Conservation (phyloP, 2,329 filamentous ascomycete genomes). For the Colletotrichum cuscutae region DNA sequence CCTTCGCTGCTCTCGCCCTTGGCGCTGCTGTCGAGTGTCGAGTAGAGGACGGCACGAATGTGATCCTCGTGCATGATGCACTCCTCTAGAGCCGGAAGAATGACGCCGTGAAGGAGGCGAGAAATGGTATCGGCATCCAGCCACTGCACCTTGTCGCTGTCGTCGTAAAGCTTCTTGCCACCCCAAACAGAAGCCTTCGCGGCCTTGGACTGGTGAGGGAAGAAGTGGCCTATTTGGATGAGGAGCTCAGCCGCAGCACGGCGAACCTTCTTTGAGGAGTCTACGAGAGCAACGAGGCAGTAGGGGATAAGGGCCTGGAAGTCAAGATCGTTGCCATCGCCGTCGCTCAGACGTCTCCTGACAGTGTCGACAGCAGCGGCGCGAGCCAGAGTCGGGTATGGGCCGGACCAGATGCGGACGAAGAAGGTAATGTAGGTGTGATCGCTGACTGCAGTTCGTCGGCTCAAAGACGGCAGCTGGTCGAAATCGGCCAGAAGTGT, state of each 20-base stretch:
- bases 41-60: conserved; percentile 71
- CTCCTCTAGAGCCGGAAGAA: conserved; percentile 86
- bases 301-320: conserved; percentile 88
- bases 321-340: conserved; percentile 65
- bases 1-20: conserved; percentile 54
- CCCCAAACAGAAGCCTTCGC: conserved; percentile 67
- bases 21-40: conserved; percentile 64
- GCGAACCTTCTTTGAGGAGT: conserved; percentile 80
- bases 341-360: conserved; percentile 64
- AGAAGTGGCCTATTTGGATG: conserved; percentile 62
- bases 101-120: conserved; percentile 71
- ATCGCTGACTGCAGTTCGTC: conserved; percentile 64
- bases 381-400: conserved; percentile 75
- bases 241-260: conserved; percentile 78
- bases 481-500: conserved; percentile 62
- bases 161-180: conserved; percentile 72
- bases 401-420: conserved; percentile 77
- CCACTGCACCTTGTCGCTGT: conserved; percentile 62
- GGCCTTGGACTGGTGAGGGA: conserved; percentile 50
- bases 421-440: conserved; percentile 82
- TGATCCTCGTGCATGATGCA: conserved; percentile 83
- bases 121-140: conserved; percentile 67
- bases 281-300: conserved; percentile 77
- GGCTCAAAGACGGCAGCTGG: conserved; percentile 63
- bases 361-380: conserved; percentile 75